Conservation (phyloP, 306 rosid genomes). For the Gleditsia sinensis region DNA sequence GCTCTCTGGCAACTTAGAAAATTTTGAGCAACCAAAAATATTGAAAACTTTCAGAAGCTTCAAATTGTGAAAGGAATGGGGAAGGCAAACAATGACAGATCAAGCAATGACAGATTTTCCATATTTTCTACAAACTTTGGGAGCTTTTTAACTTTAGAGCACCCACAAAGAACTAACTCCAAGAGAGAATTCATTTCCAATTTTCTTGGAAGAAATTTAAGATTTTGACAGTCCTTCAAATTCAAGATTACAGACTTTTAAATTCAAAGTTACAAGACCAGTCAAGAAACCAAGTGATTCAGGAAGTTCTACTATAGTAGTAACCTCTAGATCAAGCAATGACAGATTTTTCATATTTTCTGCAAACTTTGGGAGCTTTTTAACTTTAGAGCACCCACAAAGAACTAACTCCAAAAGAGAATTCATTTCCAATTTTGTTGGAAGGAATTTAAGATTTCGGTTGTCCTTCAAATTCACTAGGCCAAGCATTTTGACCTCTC, state of each 20-base stretch:
- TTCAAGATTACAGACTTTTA: not conserved
- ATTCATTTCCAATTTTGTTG: not conserved
- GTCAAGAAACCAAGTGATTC: not conserved
- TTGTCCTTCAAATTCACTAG: not conserved
- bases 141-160: not conserved
- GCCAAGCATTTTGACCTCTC: not conserved
- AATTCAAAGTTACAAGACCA: not conserved
- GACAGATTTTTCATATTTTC: not conserved
- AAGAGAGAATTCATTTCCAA: not conserved
- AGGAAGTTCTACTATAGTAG: not conserved
- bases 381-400: not conserved
- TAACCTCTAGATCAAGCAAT: not conserved
- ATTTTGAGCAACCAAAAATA: not conserved
- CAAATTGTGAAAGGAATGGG: not conserved
- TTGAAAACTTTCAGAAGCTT: not conserved
- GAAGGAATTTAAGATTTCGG: not conserved
- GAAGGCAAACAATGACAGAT: constrained; percentile 3
- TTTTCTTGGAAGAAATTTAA: not conserved
- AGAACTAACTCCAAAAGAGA: not conserved
- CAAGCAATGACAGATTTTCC: not conserved
- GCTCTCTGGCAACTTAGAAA: not conserved
- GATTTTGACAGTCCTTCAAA: not conserved
- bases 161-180: not conserved
- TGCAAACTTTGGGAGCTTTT: not conserved
- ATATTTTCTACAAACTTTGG: constrained; percentile 3